phyloP scores from a whole-genome alignment of 2,329 filamentous ascomycete genomes.

The Parastagonospora nodorum region DNA sequence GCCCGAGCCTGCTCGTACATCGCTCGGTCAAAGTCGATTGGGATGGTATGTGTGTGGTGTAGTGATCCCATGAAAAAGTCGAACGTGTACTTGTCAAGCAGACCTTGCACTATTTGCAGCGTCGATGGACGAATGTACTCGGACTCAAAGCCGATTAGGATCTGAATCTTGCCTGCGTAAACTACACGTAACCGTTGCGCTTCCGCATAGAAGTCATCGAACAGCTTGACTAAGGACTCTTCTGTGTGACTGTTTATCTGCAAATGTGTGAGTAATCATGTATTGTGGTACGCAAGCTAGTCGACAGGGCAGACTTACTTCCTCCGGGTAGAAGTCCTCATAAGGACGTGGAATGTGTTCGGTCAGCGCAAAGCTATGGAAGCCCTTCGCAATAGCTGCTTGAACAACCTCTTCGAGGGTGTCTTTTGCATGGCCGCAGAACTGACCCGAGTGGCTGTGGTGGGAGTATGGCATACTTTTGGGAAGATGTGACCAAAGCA shows the following conservation, averaged over 20 bases:
- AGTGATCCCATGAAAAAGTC: constrained; percentile 94
- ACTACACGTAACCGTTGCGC: constrained; percentile 71
- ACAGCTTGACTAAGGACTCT: constrained; percentile 52
- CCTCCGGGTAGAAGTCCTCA: constrained; percentile 89
- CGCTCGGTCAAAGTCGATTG: constrained; percentile 81
- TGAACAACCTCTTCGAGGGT: constrained; percentile 82
- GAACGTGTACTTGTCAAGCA: constrained; percentile 66
- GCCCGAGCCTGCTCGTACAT: constrained; percentile 69
- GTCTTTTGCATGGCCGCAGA: constrained; percentile 86
- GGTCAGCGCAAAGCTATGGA: constrained; percentile 83
- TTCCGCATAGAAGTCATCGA: constrained; percentile 75
- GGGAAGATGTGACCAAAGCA: background rate
- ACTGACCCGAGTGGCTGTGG: constrained; percentile 97
- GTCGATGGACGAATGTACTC: constrained; percentile 84
- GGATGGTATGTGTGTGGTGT: constrained; percentile 84
- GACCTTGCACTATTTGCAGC: constrained; percentile 62
- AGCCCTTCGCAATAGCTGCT: constrained; percentile 76
- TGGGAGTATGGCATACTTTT: constrained; percentile 88
- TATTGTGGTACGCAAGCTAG: background rate
- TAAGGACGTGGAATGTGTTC: constrained; percentile 91
- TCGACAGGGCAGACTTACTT: constrained; percentile 57
- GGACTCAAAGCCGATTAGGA: constrained; percentile 89
- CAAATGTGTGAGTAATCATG: constrained; percentile 9
- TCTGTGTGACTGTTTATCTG: constrained; percentile 33
- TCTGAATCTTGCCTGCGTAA: constrained; percentile 73